Conservation (phyloP, 2,329 filamentous ascomycete genomes). For the Verticillium tricorpus region DNA sequence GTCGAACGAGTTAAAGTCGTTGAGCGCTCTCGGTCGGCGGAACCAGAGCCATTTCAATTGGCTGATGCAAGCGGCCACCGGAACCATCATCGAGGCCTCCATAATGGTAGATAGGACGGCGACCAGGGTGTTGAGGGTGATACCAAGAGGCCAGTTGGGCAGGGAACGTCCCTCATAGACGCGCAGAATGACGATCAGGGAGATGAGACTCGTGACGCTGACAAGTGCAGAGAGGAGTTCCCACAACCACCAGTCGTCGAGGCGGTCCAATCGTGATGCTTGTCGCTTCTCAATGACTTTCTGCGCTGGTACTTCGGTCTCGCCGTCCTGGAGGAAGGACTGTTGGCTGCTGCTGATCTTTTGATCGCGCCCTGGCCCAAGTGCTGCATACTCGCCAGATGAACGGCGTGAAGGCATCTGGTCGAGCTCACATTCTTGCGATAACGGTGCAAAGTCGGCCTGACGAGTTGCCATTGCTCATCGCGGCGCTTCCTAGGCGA, state of each 20-base stretch:
- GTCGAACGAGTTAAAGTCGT: conserved; percentile 10
- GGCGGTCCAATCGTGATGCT: background rate
- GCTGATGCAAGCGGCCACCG: conserved; percentile 17
- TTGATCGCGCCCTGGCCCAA: background rate
- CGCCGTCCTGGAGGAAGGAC: background rate
- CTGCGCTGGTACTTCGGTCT: background rate
- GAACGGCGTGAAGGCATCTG: too few species aligned
- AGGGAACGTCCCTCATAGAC: conserved; percentile 12
- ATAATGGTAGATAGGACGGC: conserved; percentile 19
- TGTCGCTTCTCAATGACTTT: background rate
- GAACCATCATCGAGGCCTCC: conserved; percentile 15
- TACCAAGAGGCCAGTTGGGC: conserved; percentile 14
- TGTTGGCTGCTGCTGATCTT: background rate
- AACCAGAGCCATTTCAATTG: conserved; percentile 14
- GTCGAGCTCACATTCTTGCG: too few species aligned
- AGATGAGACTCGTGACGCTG: conserved; percentile 1
- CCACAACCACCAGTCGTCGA: conserved; percentile 1
- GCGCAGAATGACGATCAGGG: conserved; percentile 16
- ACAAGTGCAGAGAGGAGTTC: background rate
- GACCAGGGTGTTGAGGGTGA: conserved; percentile 21
- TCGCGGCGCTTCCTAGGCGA: too few species aligned
- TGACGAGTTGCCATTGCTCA: too few species aligned
- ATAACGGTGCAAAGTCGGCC: too few species aligned
- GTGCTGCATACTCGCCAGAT: too few species aligned
- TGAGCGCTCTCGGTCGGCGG: conserved; percentile 1